A percentile compares a stretch with the other conserved stretches of the same genome.
These are phyloP conservation scores for Morella rubra DNA, from an alignment of 306 rosid species.

Conservation along the genomic window DNA sequence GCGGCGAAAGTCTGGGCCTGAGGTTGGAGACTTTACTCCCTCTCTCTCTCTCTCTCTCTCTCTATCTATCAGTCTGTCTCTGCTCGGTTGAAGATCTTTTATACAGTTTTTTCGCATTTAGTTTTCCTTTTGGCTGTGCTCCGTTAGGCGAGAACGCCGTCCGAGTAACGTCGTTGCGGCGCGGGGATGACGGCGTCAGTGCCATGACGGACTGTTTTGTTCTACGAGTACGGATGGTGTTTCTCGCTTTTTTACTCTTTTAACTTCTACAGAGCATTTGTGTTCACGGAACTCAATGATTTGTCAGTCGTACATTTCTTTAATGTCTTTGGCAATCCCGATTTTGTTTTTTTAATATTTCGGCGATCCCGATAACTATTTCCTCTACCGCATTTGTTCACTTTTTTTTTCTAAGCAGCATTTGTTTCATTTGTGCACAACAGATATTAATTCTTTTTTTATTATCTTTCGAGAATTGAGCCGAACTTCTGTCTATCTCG, in stretches of 20 bases:
- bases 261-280: neutral
- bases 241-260: too few species aligned
- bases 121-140: constrained; percentile 24
- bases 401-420: too few species aligned
- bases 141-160: constrained; percentile 61
- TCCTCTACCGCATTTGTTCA: neutral
- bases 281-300: constrained; percentile 32
- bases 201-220: constrained; percentile 23
- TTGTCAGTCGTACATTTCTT: neutral
- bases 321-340: constrained; percentile 36
- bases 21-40: constrained; percentile 38
- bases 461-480: too few species aligned
- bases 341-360: constrained; percentile 6
- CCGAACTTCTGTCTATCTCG: too few species aligned
- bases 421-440: too few species aligned
- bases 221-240: neutral
- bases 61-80: constrained; percentile 28
- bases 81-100: constrained; percentile 41
- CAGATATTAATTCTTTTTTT: too few species aligned
- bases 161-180: constrained; percentile 56
- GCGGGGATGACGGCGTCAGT: constrained; percentile 50
- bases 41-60: constrained; percentile 18
- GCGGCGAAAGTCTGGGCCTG: constrained; percentile 42
- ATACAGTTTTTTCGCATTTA: constrained; percentile 42
- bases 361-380: constrained; percentile 35